Evolutionary conservation across 192 early-diverging fungal genomes (phyloP), one percentile per base, ranked within the genome.

Genomic region (Backusella mclennaniae): DNA sequence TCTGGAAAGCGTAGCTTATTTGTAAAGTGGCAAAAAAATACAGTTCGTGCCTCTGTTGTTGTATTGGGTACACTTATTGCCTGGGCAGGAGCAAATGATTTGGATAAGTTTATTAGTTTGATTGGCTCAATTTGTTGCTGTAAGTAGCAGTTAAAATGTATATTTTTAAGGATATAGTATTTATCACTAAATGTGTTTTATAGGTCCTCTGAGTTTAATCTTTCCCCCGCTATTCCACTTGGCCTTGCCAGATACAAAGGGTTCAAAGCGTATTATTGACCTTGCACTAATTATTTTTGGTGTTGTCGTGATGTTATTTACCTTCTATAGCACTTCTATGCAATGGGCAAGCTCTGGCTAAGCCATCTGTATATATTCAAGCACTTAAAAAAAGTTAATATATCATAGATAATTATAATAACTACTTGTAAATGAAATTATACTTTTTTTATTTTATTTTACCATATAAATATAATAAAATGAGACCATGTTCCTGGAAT

Each of bases 91-190:
- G 88, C 89, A 9, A 87, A 87, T 52, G 88, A 95, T 74, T 85
- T 97, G n/a, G 95, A 97, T 80, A 93, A 94, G 74, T 92, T 96
- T 78, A 94, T 96, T 59, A 90, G 91, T 42, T 89, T 97, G 41
- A 90, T 97, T 31, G 95, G 95, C 0, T 94, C 92, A 73, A 86
- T 94, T 75, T 91, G 93, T 0, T 93, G 88, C 71, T 80, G 79
- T 80, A 80, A 80, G 75, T 73, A 59, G 8, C 12, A 35, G 42
- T 44, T 3, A 35, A 11, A 49, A 52, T 11, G 8, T 23, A 23
- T 56, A 35, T 9, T 36, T 71, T 21, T 2, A 56, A 26, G 35
- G 31, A 71, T 42, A 69, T 36, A n/a, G 12, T 39, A 31, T 70
- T 70, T 53, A 69, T 14, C 38, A 53, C 21, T 41, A 53, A 39